Evolutionary conservation across 2,329 filamentous ascomycete species (phyloP), one percentile per base, ranked within the genome.

Genomic region (Paecilomyces sp.): DNA sequence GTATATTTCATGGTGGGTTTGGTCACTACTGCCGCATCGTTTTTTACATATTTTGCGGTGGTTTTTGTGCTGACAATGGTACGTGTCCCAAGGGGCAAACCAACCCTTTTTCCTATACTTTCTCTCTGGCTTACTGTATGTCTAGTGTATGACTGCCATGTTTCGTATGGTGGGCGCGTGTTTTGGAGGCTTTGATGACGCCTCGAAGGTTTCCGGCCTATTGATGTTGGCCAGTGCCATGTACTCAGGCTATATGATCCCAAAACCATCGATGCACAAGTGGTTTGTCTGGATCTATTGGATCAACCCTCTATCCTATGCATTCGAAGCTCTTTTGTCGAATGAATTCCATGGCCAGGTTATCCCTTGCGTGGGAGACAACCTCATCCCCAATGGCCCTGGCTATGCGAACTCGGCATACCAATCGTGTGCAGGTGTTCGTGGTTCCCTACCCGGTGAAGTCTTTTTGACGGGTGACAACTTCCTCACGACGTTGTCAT

Each of bases 1-100:
- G 62, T 86, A 0, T 88, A 88, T 72, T 89, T 86, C 64, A 86
- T 88, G 85, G 81, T 81, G 13, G 83, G 82, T 0, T 71, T 88
- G 25, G 81, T 78, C 3, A 69, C 70, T 51, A 73, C 76, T 0
- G 85, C 85, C 0, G 76, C 67, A 0, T 73, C 78, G 0, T 88
- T 88, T 74, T 87, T 89, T 66, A 87, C 84, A 0, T 87, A 81
- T 65, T 88, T 82, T 82, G 61, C 83, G 18, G 57, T 85, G 8
- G 66, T 86, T 0, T 74, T 85, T 36, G 68, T 78, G 0, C 77
- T 78, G 0, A 80, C 82, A 0, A 81, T 87, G 68, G 79, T 82
- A 65, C 68, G 76, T 67, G 33, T 8, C 8, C 15, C 24, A 24
- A 34, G 50, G 4, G 28, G 11, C 2, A 12, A 41, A 11, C 67